These are phyloP conservation scores for Oryza glumipatula DNA, from an alignment of 176 grass and related monocot species.

Conservation along the genomic window DNA sequence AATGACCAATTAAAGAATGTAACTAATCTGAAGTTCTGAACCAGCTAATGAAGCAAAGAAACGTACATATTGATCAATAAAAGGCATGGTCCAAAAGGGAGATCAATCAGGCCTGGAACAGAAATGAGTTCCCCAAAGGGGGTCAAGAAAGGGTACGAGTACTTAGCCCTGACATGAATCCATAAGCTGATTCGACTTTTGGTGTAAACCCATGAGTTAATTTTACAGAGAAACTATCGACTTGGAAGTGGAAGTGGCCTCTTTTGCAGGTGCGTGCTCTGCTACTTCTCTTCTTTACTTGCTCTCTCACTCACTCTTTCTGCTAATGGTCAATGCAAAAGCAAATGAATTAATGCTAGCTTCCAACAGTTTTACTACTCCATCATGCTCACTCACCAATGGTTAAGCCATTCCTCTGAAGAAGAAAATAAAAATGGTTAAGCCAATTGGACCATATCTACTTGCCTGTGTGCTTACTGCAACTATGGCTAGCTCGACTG, in stretches of 20 bases:
- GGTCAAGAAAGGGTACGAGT: conserved; percentile 38
- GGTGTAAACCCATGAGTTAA: conserved; percentile 18
- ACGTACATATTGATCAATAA: conserved; percentile 27
- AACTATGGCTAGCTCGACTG: conserved; percentile 14
- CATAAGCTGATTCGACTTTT: conserved; percentile 23
- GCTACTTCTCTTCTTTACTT: conserved; percentile 36
- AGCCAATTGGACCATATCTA: not conserved
- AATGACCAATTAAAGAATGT: not conserved
- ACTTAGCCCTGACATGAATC: conserved; percentile 41
- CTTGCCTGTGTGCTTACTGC: conserved; percentile 16
- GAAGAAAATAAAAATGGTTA: not conserved
- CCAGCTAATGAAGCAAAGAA: not conserved
- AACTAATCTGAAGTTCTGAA: conserved; percentile 5
- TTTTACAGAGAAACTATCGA: not conserved
- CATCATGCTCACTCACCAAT: conserved; percentile 10
- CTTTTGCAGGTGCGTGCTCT: conserved; percentile 13
- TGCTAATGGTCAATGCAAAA: conserved; percentile 38
- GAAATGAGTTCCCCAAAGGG: conserved; percentile 45
- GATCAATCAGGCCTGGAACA: conserved; percentile 48
- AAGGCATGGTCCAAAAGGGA: conserved; percentile 49
- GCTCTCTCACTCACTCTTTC: not conserved
- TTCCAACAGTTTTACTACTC: conserved; percentile 24
- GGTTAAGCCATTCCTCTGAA: not conserved
- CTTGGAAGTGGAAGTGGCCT: not conserved
- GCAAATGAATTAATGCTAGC: not conserved